Percentiles rank a stretch among this genome's conserved stretches.
Evolutionary conservation across 257 asterid genomes (phyloP).

Genomic region (Solanum microdontum): DNA sequence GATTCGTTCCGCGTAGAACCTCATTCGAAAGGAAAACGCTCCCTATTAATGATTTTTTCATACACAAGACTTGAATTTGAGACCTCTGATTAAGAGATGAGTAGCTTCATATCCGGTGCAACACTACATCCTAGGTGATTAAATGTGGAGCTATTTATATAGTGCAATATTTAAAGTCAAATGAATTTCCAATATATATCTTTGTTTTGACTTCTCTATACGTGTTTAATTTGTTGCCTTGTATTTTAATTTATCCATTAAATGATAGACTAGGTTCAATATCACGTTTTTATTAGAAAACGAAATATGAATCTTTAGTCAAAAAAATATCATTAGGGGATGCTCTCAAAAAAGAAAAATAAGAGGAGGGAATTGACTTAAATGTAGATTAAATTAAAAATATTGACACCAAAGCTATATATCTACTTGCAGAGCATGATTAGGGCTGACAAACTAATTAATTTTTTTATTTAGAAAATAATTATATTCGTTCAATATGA

Average conservation of each 20-base stretch:
- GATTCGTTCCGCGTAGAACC: fast-evolving
- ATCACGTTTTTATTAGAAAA: neutral
- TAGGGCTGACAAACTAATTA: neutral
- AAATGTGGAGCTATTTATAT: neutral
- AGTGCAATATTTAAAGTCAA: neutral
- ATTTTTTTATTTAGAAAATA: neutral
- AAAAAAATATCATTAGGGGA: neutral
- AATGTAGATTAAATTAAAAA: neutral
- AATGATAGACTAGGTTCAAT: neutral
- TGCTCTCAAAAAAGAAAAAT: neutral
- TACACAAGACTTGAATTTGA: too few relatives aligned
- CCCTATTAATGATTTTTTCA: neutral
- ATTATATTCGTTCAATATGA: neutral
- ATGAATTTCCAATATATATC: neutral
- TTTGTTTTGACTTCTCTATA: neutral
- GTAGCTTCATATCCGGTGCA: neutral
- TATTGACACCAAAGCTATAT: neutral
- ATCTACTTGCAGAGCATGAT: neutral
- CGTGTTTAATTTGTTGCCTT: neutral
- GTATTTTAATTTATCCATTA: neutral
- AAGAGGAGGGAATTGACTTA: neutral
- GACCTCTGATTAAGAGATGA: too few relatives aligned
- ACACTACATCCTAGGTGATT: neutral
- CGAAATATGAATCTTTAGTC: neutral
- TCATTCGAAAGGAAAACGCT: fast-evolving